Evolutionary conservation across 176 grass and related monocot genomes (phyloP).

Genomic region (Musa schizocarpa): DNA sequence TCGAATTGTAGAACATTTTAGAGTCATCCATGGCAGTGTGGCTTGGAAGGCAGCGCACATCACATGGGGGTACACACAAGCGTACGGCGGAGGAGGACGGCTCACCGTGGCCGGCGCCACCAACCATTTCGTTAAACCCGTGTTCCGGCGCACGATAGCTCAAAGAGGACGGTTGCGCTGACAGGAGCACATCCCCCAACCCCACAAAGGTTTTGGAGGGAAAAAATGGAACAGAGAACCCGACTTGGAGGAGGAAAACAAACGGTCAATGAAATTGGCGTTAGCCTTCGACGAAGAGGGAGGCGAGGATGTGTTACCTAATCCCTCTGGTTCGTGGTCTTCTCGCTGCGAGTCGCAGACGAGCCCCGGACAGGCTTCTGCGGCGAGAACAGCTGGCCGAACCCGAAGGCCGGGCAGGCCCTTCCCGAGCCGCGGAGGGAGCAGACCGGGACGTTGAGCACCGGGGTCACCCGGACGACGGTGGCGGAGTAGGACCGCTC

Average conservation of each 20-base stretch:
- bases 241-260: background rate
- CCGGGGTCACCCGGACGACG: conserved; percentile 53
- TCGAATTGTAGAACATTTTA: too few relatives aligned
- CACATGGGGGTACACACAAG: background rate
- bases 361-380: conserved; percentile 19
- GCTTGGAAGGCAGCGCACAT: background rate
- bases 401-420: conserved; percentile 50
- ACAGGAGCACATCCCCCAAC: background rate
- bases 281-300: background rate
- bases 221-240: background rate
- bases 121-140: background rate
- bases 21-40: background rate
- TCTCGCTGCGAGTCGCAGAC: background rate
- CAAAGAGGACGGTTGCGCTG: background rate
- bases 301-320: background rate
- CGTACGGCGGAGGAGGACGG: background rate
- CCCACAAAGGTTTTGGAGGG: background rate
- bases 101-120: background rate
- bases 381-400: conserved; percentile 54
- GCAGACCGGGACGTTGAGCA: conserved; percentile 83
- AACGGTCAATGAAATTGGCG: background rate
- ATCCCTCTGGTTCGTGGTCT: background rate
- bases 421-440: conserved; percentile 40
- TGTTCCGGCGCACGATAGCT: background rate
- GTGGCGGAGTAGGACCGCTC: conserved; percentile 81